A percentile compares a stretch with the other conserved stretches of the same genome.
Conservation (phyloP, 805 yeast genomes). For the Metschnikowia hibisci region DNA sequence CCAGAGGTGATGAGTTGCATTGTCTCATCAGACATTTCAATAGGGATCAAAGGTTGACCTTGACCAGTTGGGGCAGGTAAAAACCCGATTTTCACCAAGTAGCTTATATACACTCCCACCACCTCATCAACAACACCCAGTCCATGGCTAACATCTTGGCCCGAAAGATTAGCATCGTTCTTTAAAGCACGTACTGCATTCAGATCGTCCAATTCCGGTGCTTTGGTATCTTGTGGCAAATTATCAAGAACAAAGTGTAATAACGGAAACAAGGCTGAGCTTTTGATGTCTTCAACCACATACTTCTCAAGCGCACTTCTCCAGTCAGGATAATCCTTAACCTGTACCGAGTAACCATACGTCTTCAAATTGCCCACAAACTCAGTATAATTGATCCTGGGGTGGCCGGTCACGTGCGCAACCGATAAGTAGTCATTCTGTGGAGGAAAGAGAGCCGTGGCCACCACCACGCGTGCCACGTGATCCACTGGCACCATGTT, state of each 20-base stretch:
- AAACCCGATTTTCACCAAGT: conserved; percentile 76
- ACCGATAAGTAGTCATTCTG: conserved; percentile 53
- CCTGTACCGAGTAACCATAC: conserved; percentile 69
- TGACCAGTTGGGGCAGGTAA: conserved; percentile 55
- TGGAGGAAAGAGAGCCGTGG: conserved; percentile 79
- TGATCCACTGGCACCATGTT: conserved; percentile 99
- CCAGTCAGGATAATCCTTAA: conserved; percentile 76
- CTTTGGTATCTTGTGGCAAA: conserved; percentile 85
- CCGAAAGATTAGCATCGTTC: conserved; percentile 59
- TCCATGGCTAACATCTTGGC: conserved; percentile 64
- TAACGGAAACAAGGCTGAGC: conserved; percentile 87
- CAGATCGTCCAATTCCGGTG: conserved; percentile 89
- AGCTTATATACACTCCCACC: conserved; percentile 74
- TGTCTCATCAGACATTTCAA: conserved; percentile 54
- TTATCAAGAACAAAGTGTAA: conserved; percentile 92
- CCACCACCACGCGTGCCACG: conserved; percentile 86
- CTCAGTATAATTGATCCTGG: conserved; percentile 77
- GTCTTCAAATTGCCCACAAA: conserved; percentile 60
- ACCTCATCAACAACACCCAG: conserved; percentile 66
- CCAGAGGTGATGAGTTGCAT: conserved; percentile 26
- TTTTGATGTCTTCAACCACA: conserved; percentile 70
- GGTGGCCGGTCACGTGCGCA: conserved; percentile 97
- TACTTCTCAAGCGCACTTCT: conserved; percentile 66
- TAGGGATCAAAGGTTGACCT: conserved; percentile 52
- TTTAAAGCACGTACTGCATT: conserved; percentile 73